Evolutionary conservation across 257 asterid species (phyloP), one percentile per base, ranked within the genome.

Genomic region (Plantago major): DNA sequence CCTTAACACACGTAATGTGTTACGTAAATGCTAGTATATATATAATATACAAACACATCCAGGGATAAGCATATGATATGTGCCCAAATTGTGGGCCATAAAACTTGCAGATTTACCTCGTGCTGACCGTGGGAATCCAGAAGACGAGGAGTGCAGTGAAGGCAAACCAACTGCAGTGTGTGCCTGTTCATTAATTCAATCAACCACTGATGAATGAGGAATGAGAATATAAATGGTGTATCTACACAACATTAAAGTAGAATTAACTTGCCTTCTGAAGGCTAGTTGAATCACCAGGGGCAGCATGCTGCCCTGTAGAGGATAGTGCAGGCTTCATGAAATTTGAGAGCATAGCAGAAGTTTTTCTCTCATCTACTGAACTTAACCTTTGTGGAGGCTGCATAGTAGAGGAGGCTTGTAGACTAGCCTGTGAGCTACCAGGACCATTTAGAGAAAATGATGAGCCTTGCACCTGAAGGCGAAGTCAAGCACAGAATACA

Each of bases 101-200:
- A 62, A 85, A 93, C 96, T 89, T 67, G 90, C 84, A 69, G 96
- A 79, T 73, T 91, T 38, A 73, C 87, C 42, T 67, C 93, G 78
- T 17, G 92, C 65, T 47, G 92, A 69, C 62, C 87, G 88, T 46
- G 81, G 81, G 62, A 85, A 74, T 61, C 87, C 96, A 62, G 89
- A 72, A 55, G 88, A 77, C n/a, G 86, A 70, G 67, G 96, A 37
- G 47, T 75, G 86, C 1, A 68, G 28, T 50, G 83, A 75, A 56
- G 83, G 67, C 42, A 77, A 63, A 71, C 69, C 80, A 68, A 66
- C 70, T 42, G 88, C 74, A 67, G 69, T 69, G 55, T 76, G 96
- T 59, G 86, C 60, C 96, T 89, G 84, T 82, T 63, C 63, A 55
- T 75, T 58, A 74, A 63, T 58, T 65, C 54, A 59, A 30, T 51